Conservation (phyloP, 2,329 filamentous ascomycete genomes). For the Apiospora sp. region DNA sequence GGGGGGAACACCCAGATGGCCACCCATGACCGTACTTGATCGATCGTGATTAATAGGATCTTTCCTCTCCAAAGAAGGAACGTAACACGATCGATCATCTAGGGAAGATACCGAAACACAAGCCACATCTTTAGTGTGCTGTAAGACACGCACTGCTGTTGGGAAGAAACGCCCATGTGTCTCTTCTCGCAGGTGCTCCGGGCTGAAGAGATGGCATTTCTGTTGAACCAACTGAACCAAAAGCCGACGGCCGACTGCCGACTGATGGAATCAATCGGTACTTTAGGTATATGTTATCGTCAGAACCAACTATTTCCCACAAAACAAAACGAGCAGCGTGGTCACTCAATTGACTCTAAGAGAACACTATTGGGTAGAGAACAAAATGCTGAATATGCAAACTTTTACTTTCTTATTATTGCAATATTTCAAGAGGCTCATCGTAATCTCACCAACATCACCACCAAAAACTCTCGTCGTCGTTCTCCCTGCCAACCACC, state of each 20-base stretch:
- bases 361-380: not conserved
- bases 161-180: not conserved
- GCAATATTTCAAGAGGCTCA: not conserved
- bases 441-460: constrained; percentile 4
- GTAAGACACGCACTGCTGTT: too few relatives aligned
- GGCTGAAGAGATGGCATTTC: not conserved
- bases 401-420: not conserved
- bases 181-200: not conserved
- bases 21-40: not conserved
- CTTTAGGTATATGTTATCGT: too few relatives aligned
- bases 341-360: not conserved
- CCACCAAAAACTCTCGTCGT: not conserved
- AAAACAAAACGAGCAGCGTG: not conserved
- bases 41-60: not conserved
- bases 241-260: too few relatives aligned
- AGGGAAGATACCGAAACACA: too few relatives aligned
- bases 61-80: too few relatives aligned
- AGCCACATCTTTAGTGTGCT: too few relatives aligned
- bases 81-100: not conserved
- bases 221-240: too few relatives aligned
- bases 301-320: too few relatives aligned
- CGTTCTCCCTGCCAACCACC: not conserved
- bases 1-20: too few relatives aligned
- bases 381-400: not conserved
- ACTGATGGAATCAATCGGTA: too few relatives aligned